phyloP scores from a whole-genome alignment of 768 basidiomycete species.

The Boletus edulis region DNA sequence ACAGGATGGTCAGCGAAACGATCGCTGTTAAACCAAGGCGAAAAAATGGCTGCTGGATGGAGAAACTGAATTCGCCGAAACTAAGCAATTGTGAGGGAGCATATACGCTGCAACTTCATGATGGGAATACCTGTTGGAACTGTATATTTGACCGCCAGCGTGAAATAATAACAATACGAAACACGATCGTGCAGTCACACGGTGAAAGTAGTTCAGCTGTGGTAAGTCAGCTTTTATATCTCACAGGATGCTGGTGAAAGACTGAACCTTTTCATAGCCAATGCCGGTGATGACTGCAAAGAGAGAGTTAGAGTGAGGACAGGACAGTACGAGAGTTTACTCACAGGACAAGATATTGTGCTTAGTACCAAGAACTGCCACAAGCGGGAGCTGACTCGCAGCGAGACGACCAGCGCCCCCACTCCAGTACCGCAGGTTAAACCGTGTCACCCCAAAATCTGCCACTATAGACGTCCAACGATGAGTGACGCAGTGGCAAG shows the following conservation, averaged over 20 bases:
- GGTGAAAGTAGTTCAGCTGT: slow-evolving; percentile 44
- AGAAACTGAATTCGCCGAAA: fast-evolving
- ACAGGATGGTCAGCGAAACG: slow-evolving; percentile 40
- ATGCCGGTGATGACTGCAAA: slow-evolving; percentile 27
- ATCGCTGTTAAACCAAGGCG: slow-evolving; percentile 37
- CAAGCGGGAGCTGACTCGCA: slow-evolving; percentile 39
- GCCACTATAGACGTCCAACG: slow-evolving; percentile 1
- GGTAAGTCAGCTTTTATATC: not conserved
- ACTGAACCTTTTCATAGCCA: slow-evolving; percentile 26
- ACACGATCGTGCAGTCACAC: slow-evolving; percentile 46
- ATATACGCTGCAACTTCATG: not conserved
- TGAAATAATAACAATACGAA: slow-evolving; percentile 51
- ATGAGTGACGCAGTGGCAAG: not conserved
- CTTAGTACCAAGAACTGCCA: slow-evolving; percentile 47
- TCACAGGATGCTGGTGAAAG: not conserved
- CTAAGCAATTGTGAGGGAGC: slow-evolving; percentile 1
- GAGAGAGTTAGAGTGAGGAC: not conserved
- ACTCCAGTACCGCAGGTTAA: slow-evolving; percentile 24
- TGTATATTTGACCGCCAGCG: slow-evolving; percentile 24
- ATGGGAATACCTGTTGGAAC: not conserved
- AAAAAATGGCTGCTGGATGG: slow-evolving; percentile 18
- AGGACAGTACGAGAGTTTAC: not conserved
- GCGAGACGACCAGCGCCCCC: slow-evolving; percentile 32
- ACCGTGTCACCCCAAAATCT: not conserved
- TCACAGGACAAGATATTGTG: slow-evolving; percentile 44